A percentile compares a stretch with the other conserved stretches of the same genome.
Conservation (phyloP, 1,139 yeast species). For the Hansenula anomala region DNA sequence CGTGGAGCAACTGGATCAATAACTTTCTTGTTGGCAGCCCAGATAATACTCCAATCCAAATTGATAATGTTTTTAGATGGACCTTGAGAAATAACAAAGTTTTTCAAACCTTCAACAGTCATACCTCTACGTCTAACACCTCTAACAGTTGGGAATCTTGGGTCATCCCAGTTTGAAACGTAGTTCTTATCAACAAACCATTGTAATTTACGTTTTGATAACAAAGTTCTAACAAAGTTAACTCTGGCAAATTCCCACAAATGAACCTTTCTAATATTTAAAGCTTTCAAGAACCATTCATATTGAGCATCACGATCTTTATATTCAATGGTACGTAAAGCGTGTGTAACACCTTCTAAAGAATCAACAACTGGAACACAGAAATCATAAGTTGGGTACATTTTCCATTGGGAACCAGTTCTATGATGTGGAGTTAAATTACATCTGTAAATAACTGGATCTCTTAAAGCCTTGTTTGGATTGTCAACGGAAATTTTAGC, state of each 20-base stretch:
- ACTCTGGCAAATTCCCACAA: conserved; percentile 98
- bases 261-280: conserved; percentile 83
- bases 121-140: conserved; percentile 99
- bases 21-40: conserved; percentile 95
- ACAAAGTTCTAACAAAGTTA: conserved; percentile 88
- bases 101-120: conserved; percentile 95
- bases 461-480: conserved; percentile 90
- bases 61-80: conserved; percentile 95
- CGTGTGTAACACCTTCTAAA: conserved; percentile 94
- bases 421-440: conserved; percentile 96
- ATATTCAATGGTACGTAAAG: conserved; percentile 94
- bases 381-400: conserved; percentile 97
- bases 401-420: conserved; percentile 87
- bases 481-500: conserved; percentile 92
- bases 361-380: conserved; percentile 96
- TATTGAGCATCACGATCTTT: conserved; percentile 97
- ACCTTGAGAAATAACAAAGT: conserved; percentile 91
- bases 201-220: conserved; percentile 95
- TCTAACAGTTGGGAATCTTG: conserved; percentile 97
- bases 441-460: conserved; percentile 95
- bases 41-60: conserved; percentile 93
- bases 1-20: conserved; percentile 97
- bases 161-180: conserved; percentile 96
- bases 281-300: conserved; percentile 86
- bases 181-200: conserved; percentile 92